Conservation (phyloP, 345 rosid species). For the Arabidopsis thaliana region DNA sequence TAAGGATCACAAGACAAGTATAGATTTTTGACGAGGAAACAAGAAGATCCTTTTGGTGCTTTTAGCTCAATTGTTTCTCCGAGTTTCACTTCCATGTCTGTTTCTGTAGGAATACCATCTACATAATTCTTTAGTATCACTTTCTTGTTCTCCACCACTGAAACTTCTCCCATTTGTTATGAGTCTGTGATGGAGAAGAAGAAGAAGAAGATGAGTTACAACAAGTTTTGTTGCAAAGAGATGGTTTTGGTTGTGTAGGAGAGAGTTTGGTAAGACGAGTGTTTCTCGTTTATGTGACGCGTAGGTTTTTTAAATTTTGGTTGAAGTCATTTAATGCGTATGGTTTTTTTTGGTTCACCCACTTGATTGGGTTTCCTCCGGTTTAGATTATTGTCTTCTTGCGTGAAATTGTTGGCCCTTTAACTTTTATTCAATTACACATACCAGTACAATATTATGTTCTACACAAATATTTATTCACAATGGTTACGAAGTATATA, state of each 20-base stretch:
- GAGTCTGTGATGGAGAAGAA: not conserved
- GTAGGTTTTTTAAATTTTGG: not conserved
- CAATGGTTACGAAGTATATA: not conserved
- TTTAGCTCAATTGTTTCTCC: conserved; percentile 38
- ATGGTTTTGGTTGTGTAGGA: not conserved
- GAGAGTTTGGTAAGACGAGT: conserved; percentile 43
- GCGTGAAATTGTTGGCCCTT: too few species aligned
- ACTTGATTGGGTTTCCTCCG: too few species aligned
- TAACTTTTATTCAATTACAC: too few species aligned
- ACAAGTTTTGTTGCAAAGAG: not conserved
- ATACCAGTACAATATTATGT: too few species aligned
- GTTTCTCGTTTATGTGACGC: not conserved
- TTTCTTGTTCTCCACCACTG: conserved; percentile 46
- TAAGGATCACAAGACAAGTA: conserved; percentile 65
- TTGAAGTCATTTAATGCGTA: not conserved
- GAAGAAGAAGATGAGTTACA: not conserved
- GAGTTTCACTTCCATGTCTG: conserved; percentile 46
- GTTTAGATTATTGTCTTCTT: too few species aligned
- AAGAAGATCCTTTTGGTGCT: conserved; percentile 45
- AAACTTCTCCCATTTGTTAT: conserved; percentile 20
- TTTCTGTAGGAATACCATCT: conserved; percentile 46
- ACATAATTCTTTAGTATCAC: conserved; percentile 46
- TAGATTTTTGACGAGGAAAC: conserved; percentile 53
- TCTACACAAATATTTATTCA: not conserved
- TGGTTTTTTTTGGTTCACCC: too few species aligned